phyloP scores from a whole-genome alignment of 2,329 filamentous ascomycete genomes.

The Diaporthe longicolla region DNA sequence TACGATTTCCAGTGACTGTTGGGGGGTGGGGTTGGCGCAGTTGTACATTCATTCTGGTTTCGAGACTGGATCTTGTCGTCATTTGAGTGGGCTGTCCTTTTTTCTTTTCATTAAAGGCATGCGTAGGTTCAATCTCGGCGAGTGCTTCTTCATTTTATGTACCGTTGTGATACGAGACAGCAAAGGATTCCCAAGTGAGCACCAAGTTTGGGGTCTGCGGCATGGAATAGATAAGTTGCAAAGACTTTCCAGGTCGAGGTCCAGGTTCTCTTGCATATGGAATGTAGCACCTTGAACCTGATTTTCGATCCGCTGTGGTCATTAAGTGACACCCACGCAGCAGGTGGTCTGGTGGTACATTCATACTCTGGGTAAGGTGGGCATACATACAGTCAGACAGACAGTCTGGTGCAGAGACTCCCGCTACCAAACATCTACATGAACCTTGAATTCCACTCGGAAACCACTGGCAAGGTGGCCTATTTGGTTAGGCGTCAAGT shows the following conservation, averaged over 20 bases:
- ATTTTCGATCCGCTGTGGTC: too few relatives aligned
- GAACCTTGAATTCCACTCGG: too few relatives aligned
- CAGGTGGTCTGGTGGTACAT: not conserved
- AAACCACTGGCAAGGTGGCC: not conserved
- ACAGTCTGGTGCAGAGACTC: not conserved
- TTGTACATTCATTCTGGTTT: too few relatives aligned
- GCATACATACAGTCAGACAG: not conserved
- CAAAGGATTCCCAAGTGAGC: not conserved
- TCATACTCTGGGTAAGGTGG: not conserved
- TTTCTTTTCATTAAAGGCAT: not conserved
- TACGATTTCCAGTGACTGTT: not conserved
- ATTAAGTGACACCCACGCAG: too few relatives aligned
- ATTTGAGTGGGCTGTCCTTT: not conserved
- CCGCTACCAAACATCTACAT: not conserved
- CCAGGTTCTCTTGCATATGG: not conserved
- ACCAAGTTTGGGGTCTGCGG: not conserved
- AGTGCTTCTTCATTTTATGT: not conserved
- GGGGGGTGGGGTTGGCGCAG: too few relatives aligned
- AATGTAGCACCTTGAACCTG: rapidly evolving
- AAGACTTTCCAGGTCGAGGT: not conserved
- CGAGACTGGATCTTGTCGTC: too few relatives aligned
- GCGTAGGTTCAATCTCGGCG: not conserved
- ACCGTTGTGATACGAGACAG: not conserved
- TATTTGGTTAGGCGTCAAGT: constrained; percentile 18
- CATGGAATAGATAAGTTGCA: not conserved